Evolutionary conservation across 352 stramenopile genomes (phyloP).

Genomic region (Globisporangium yorkense): DNA sequence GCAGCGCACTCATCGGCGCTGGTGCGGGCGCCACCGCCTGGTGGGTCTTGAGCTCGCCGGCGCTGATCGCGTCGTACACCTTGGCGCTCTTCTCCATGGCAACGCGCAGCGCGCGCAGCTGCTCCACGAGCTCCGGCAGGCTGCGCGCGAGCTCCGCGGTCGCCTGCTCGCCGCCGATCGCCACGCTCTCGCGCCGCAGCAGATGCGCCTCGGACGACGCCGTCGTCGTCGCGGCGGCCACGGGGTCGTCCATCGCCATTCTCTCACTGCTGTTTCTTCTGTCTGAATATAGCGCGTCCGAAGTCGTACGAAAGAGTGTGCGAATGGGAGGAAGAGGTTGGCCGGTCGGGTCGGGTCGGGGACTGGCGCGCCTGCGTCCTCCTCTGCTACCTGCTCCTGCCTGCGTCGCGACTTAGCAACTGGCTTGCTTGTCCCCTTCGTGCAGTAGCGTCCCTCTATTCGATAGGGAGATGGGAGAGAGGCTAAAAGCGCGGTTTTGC

Average conservation of each 20-base stretch:
- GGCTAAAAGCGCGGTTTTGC: background rate
- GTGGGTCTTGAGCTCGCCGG: conserved; percentile 12
- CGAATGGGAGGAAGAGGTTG: no score
- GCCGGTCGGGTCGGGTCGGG: no score
- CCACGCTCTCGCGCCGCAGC: conserved; percentile 22
- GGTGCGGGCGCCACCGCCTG: background rate
- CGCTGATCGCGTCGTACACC: conserved; percentile 59
- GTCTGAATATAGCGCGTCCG: background rate
- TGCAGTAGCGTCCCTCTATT: background rate
- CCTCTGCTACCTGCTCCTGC: background rate
- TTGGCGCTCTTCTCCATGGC: conserved; percentile 71
- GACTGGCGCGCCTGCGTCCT: no score
- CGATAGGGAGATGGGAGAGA: background rate
- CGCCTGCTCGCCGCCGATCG: conserved; percentile 12
- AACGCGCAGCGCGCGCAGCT: conserved; percentile 51
- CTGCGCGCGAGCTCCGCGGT: conserved; percentile 46
- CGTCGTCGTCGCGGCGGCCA: background rate
- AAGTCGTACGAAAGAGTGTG: background rate
- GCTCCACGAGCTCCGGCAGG: conserved; percentile 53
- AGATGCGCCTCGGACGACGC: background rate
- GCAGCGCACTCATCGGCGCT: background rate
- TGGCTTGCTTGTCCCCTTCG: background rate
- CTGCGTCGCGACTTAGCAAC: background rate
- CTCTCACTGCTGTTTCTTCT: background rate
- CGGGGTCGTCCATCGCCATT: conserved; percentile 1